Base-by-base conservation (phyloP, 495 filamentous ascomycete species). In the Daldinia childiae region DNA sequence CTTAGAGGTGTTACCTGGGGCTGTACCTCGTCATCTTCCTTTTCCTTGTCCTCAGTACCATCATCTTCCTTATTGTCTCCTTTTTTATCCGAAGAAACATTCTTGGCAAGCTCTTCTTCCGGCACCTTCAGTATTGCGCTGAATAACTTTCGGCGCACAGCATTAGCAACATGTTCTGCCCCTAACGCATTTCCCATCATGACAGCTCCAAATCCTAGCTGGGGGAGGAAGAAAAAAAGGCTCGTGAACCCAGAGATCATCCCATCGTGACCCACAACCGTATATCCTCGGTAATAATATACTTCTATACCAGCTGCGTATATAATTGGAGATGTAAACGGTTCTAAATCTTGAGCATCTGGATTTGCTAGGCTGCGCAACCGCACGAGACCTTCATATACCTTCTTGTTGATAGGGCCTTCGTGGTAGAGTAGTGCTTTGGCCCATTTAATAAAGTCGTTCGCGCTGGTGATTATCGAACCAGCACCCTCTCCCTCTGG, bases 391-490 rank as follows among this genome's bases (percentile, higher is more conserved):
- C 43, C 43, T 48, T 48, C 1, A 12, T 48, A 48, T 21, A 48
- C 43, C 17, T 21, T 19, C 4, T 48, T 48, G 17, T 4, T 48
- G 8, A 48, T 48, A 21, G 43, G 43, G 8, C 43, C 19, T 9
- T 48, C 43, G 24, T 64, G 45, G 15, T 52, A 52, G 29, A 80
- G 59, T 1, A 78, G 9, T 0, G 80, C 80, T 12, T 74, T 74
- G 1, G 85, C 60, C 83, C 85, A 88, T 38, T 81, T 81, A 0
- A 84, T 73, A 39, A 84, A 87, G 66, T 88, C 86, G 4, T 85
- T 76, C 6, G 84, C 87, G 52, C 77, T 85, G 3, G 7, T 17
- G 30, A 6, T 24, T 32, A 75, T 48, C 8, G 43, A 48, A 12
- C 43, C 43, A 19, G 43, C 43, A 1, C 43, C 43, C 9, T 48